Percentiles rank a stretch among this genome's conserved stretches.
Conservation (phyloP, 352 stramenopile species). For the Phytopythium vexans region DNA sequence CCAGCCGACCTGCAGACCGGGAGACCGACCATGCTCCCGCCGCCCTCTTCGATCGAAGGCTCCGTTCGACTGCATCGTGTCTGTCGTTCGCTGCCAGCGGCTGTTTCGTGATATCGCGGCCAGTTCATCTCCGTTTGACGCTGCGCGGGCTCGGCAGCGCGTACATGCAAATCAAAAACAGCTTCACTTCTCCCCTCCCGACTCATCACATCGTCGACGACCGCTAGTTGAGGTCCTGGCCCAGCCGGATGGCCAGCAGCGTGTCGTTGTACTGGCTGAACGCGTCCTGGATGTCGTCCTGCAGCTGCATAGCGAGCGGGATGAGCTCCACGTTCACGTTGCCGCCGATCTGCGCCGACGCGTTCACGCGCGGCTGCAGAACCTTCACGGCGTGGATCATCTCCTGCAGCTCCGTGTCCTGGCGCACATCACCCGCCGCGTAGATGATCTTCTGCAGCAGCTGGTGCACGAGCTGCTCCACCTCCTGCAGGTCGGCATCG, state of each 20-base stretch:
- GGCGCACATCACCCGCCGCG: conserved; percentile 77
- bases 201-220: background rate
- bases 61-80: background rate
- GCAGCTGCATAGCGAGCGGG: conserved; percentile 85
- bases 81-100: background rate
- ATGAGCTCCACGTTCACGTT: conserved; percentile 89
- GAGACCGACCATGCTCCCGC: too few relatives aligned
- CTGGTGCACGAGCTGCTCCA: conserved; percentile 87
- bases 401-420: conserved; percentile 86
- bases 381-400: conserved; percentile 91
- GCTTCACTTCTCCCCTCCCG: background rate
- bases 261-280: conserved; percentile 92
- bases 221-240: conserved; percentile 75
- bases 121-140: too few relatives aligned
- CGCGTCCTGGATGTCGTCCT: conserved; percentile 88
- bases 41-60: conserved; percentile 7
- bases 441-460: conserved; percentile 90
- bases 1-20: too few relatives aligned
- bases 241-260: conserved; percentile 76
- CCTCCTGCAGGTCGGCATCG: conserved; percentile 85
- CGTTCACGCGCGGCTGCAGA: conserved; percentile 74
- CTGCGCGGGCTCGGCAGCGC: background rate
- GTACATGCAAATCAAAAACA: conserved; percentile 3
- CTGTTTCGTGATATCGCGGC: background rate
- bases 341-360: conserved; percentile 81